These are phyloP conservation scores for Melaleuca alternifolia DNA, from an alignment of 345 rosid genomes.

Conservation along the genomic window DNA sequence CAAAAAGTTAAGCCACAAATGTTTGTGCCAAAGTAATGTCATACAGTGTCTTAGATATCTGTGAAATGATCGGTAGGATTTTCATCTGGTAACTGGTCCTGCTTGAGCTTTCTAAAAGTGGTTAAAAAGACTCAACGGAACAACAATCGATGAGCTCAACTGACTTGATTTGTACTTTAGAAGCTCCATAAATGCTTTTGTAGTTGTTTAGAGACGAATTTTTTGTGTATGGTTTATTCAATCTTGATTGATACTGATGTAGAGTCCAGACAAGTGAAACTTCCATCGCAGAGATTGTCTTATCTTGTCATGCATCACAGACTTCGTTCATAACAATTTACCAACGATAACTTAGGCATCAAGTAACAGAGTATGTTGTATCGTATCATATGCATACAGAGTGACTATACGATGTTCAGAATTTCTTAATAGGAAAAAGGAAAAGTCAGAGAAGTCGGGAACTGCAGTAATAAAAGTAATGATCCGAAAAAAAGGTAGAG, in stretches of 20 bases:
- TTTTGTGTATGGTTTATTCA: neutral
- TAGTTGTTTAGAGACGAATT: neutral
- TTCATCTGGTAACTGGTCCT: neutral
- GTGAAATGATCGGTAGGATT: neutral
- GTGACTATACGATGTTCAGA: neutral
- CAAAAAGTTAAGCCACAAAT: neutral
- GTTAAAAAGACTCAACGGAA: neutral
- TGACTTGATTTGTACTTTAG: neutral
- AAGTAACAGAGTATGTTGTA: neutral
- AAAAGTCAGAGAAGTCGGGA: neutral
- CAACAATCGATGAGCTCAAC: neutral
- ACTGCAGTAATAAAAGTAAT: neutral
- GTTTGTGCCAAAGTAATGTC: neutral
- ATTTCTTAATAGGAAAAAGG: neutral
- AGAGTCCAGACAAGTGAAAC: neutral
- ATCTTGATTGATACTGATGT: neutral
- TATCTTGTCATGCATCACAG: neutral
- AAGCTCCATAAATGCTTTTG: neutral
- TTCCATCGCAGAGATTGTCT: neutral
- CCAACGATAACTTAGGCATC: neutral
- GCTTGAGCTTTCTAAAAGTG: neutral
- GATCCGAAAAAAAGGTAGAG: neutral
- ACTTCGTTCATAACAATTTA: neutral
- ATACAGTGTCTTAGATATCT: neutral
- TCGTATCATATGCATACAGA: neutral